Conservation (phyloP, 805 yeast species). For the Wickerhamia fluorescens region DNA sequence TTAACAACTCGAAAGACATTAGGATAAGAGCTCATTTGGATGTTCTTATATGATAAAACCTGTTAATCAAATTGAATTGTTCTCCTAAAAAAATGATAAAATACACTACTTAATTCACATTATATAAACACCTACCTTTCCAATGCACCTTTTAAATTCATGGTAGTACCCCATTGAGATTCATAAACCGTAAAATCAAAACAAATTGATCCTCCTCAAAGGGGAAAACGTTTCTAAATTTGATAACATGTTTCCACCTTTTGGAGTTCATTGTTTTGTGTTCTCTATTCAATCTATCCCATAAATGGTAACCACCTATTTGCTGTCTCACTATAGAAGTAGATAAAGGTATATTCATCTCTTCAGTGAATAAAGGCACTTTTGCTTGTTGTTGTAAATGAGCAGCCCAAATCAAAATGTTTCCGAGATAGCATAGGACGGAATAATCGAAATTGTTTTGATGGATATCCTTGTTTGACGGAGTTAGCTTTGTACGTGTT, state of each 20-base stretch:
- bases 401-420: slow-evolving; percentile 31
- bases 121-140: no score
- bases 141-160: no score
- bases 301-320: slow-evolving; percentile 34
- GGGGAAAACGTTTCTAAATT: slow-evolving; percentile 28
- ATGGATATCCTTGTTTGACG: slow-evolving; percentile 27
- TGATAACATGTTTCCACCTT: slow-evolving; percentile 36
- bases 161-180: slow-evolving; percentile 17
- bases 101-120: no score
- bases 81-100: no score
- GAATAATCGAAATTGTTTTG: slow-evolving; percentile 32
- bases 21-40: no score
- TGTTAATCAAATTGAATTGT: no score
- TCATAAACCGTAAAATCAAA: slow-evolving; percentile 28
- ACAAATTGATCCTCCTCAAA: slow-evolving; percentile 35
- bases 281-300: slow-evolving; percentile 32
- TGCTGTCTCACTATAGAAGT: slow-evolving; percentile 10
- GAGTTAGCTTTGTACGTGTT: slow-evolving; percentile 27
- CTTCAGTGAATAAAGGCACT: slow-evolving; percentile 8
- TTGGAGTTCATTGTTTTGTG: slow-evolving; percentile 30
- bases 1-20: slow-evolving; percentile 18
- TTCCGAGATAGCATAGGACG: slow-evolving; percentile 31
- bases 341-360: slow-evolving; percentile 14
- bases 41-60: no score
- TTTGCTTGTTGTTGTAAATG: slow-evolving; percentile 15